Evolutionary conservation across 257 asterid species (phyloP), one percentile per base, ranked within the genome.

Genomic region (Solanum megistacrolobum): DNA sequence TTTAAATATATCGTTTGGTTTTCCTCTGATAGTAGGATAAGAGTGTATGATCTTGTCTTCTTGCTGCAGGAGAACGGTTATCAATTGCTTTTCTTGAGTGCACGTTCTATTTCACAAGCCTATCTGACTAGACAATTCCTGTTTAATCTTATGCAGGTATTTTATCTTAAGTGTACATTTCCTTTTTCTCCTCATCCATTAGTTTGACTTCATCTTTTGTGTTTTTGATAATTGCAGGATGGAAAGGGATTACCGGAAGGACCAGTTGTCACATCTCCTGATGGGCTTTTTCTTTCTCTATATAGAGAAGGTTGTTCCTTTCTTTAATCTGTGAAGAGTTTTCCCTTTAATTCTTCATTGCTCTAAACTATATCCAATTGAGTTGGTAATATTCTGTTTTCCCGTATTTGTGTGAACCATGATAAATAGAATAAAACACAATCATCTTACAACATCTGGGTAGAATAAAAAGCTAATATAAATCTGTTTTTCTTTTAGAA

Each of bases 191-290:
- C 69, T 48, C 68, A 48, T 82, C 43, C 60, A 32, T 20, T 72
- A 12, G 39, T 71, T 43, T 21, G 71, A 29, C 68, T 35, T 69
- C 58, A 9, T 85, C 29, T 71, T 16, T 71, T 46, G 55, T 75
- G 4, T 82, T 82, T 82, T 52, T 48, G 20, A 29, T 48, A 48
- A 82, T 29, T 86, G 88, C 90, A 95, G 98, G 97, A 95, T 89
- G 98, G 98, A 88, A 92, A 92, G 91, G 94, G 94, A 75, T 91
- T 95, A 84, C 98, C 98, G 11, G 97, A 93, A 35, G 98, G 98
- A 83, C 98, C 98, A 12, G 95, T 95, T 48, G 92, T 95, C 76
- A 94, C 93, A 87, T 95, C 98, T 43, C 98, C 98, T 3, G 97
- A 95, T 87, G 98, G 98, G 71, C 94, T 95, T 76, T 95, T 95